Evolutionary conservation across 768 basidiomycete genomes (phyloP), one percentile per base, ranked within the genome.

Genomic region (Daedaleopsis sinensis): DNA sequence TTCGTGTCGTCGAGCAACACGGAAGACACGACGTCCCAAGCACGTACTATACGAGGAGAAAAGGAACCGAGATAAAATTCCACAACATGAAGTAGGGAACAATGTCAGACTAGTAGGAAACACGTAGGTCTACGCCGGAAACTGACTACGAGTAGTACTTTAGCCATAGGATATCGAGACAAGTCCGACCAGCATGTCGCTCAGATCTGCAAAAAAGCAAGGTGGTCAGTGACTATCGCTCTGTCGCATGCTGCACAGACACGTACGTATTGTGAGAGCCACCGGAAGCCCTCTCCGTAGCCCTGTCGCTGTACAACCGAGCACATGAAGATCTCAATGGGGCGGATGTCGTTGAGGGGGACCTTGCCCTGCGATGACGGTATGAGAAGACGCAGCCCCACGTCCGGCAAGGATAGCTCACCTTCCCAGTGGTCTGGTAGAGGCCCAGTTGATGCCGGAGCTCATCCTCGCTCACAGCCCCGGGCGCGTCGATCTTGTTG

Each of bases 291-390:
- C 80, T 98, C 96, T 62, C 95, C 96, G 74, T 99, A 98, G 52
- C 96, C 96, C 76, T 97, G 95, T 75, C 96, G 85, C 84, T 96
- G 94, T 58, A 99, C 97, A 58, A 99, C 97, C 15, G 97, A 98
- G 81, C 96, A 98, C 97, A 99, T 99, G 87, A 98, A 99, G 68
- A 98, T 84, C 74, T 99, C 97, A 75, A 99, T 98, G 18, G 97
- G 97, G 62, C 97, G 87, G 68, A 98, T 98, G 75, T 98, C 96
- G 68, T 82, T 91, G 72, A 99, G 85, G 62, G 95, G 96, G 42
- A 97, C 93, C 76, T 98, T 98, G 74, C 97, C 97, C 96, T 97
- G 67, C 37, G 43, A 35, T 32, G 27, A 36, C 52, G 43, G 72
- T 51, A 24, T 23, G 36, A 55, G 46, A 10, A 23, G 7, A 16